A percentile compares a stretch with the other conserved stretches of the same genome.
These are phyloP conservation scores for Aspergillus fumigatus DNA, from an alignment of 2,329 filamentous ascomycete species.

Conservation along the genomic window DNA sequence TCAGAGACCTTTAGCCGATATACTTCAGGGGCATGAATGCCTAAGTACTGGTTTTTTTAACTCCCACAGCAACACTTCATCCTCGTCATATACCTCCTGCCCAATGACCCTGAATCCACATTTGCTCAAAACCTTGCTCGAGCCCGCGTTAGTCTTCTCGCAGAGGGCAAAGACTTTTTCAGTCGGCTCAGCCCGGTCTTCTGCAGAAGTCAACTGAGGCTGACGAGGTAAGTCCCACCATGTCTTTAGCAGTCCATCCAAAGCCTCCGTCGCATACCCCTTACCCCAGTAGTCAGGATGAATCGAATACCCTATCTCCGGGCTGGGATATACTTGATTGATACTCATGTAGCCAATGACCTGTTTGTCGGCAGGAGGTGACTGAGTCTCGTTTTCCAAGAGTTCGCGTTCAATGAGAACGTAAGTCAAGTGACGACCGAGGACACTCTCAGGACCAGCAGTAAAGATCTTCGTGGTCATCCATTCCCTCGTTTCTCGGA, in stretches of 20 bases:
- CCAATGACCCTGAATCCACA: conserved; percentile 15
- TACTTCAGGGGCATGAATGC: background rate
- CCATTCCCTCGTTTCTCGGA: conserved; percentile 22
- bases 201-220: background rate
- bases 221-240: conserved; percentile 22
- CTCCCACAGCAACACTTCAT: conserved; percentile 3
- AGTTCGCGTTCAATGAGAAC: conserved; percentile 12
- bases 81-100: conserved; percentile 5
- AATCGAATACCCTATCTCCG: conserved; percentile 24
- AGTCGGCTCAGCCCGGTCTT: background rate
- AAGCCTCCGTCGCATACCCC: conserved; percentile 25
- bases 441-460: conserved; percentile 11
- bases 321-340: conserved; percentile 15
- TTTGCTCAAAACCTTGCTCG: conserved; percentile 18
- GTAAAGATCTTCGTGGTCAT: conserved; percentile 18
- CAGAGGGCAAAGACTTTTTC: conserved; percentile 20
- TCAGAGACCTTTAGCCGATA: no score
- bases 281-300: conserved; percentile 22
- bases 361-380: background rate
- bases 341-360: conserved; percentile 20
- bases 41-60: background rate
- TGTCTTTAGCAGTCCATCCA: conserved; percentile 17
- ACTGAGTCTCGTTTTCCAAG: background rate
- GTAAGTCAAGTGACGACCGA: conserved; percentile 20
- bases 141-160: conserved; percentile 15